A percentile compares a stretch with the other conserved stretches of the same genome.
phyloP scores from a whole-genome alignment of 352 stramenopile genomes.

The Globisporangium paroecandrum region DNA sequence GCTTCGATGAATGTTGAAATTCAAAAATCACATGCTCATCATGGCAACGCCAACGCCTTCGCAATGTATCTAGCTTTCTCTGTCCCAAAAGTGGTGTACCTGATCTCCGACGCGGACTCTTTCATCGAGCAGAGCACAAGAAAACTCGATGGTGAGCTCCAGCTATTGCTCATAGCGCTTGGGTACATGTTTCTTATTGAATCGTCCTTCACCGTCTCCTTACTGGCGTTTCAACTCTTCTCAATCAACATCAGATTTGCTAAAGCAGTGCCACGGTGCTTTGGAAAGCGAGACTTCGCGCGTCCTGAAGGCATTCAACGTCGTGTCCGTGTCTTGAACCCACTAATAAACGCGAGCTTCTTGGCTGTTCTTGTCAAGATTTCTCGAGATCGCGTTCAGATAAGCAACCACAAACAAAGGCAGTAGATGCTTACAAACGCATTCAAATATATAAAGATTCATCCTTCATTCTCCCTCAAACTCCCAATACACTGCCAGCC shows the following conservation, averaged over 20 bases:
- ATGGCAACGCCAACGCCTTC: too few species aligned
- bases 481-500: background rate
- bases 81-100: background rate
- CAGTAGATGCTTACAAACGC: background rate
- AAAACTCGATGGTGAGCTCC: conserved; percentile 9
- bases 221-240: background rate
- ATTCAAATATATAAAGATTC: conserved; percentile 17
- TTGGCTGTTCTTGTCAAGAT: background rate
- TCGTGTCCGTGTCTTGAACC: background rate
- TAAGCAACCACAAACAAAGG: background rate
- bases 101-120: conserved; percentile 1
- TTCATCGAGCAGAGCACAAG: conserved; percentile 16
- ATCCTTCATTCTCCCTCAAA: background rate
- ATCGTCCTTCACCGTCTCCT: background rate
- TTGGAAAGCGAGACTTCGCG: conserved; percentile 14
- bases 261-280: conserved; percentile 7
- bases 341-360: background rate
- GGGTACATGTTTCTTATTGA: background rate
- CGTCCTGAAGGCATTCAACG: conserved; percentile 12
- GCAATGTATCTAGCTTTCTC: too few species aligned
- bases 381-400: background rate
- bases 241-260: conserved; percentile 5
- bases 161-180: background rate
- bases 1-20: background rate
- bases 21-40: too few species aligned